A percentile compares a stretch with the other conserved stretches of the same genome.
Evolutionary conservation across 257 asterid species (phyloP).

Genomic region (Penstemon barbatus): DNA sequence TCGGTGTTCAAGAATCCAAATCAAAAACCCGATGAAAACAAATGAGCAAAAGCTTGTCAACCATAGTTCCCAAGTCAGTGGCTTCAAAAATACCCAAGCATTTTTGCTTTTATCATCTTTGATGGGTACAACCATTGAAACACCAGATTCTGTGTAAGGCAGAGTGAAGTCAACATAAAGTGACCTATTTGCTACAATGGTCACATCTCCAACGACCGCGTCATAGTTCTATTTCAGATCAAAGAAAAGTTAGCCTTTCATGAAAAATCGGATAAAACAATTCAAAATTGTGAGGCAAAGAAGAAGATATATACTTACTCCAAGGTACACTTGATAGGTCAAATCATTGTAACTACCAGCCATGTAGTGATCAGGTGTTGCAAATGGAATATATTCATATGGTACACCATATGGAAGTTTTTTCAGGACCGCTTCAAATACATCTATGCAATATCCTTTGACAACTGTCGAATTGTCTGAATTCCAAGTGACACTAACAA

Average conservation of each 20-base stretch:
- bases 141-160: conserved; percentile 56
- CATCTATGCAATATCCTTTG: no score
- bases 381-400: conserved; percentile 47
- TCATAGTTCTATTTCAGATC: conserved; percentile 39
- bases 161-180: conserved; percentile 49
- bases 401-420: conserved; percentile 19
- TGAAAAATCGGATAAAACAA: not conserved
- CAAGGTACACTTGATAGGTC: conserved; percentile 43
- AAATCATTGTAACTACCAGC: conserved; percentile 36
- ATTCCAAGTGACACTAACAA: no score
- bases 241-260: not conserved
- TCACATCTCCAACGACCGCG: conserved; percentile 47
- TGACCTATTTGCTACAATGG: conserved; percentile 52
- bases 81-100: conserved; percentile 50
- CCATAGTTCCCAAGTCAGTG: conserved; percentile 53
- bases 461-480: no score
- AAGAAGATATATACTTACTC: conserved; percentile 32
- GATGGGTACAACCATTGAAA: conserved; percentile 43
- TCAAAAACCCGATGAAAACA: conserved; percentile 40
- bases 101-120: conserved; percentile 23
- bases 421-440: no score
- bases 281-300: not conserved
- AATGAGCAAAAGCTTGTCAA: conserved; percentile 39
- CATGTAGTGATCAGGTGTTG: conserved; percentile 30
- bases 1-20: conserved; percentile 54